Base-by-base conservation (phyloP, 2,329 filamentous ascomycete genomes). In the Cordyceps farinosa region DNA sequence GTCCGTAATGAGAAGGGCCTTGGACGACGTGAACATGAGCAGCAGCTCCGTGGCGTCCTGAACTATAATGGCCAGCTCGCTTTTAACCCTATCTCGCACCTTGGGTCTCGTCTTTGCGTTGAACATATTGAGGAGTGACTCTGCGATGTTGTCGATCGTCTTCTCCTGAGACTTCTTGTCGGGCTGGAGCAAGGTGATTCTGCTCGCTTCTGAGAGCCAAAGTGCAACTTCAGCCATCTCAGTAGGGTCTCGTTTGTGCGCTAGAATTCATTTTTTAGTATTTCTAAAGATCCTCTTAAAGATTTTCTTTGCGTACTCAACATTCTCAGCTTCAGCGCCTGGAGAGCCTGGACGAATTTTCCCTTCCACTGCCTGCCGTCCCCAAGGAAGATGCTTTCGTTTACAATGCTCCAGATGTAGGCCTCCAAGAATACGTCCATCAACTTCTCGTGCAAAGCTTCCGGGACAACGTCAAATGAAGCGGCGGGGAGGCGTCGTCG, bases 401-500 rank as follows among this genome's bases (percentile, higher is more conserved):
- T 30, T n/a, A 44, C 36, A 44, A 44, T 30, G 1, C n/a, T 15
- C 50, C 50, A 53, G 1, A 53, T 27, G 11, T 22, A 53, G 6
- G 50, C 27, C 27, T 45, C 42, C 6, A 47, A 4, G 4, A 10
- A 27, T 7, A 5, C 3, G 10, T 47, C 42, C 0, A 47, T 27
- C 22, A 3, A 34, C 2, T 1, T 27, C 42, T 36, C 3, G 0
- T 15, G 3, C 5, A 9, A 15, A 5, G 8, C 10, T 1, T 27
- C 0, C 0, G 30, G 17, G 2, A n/a, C 2, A 2, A 11, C 9
- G 1, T 5, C 7, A 3, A 57, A 36, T 7, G 6, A 15, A 9
- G 8, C 13, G 0, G 5, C 0, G 3, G 52, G 22, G 3, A 54
- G 10, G 0, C 32, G 9, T 9, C 1, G 6, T 27, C 34, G 50